phyloP scores from a whole-genome alignment of 1,284 basidiomycete species.

The Leucocoprinus gongylophorus region DNA sequence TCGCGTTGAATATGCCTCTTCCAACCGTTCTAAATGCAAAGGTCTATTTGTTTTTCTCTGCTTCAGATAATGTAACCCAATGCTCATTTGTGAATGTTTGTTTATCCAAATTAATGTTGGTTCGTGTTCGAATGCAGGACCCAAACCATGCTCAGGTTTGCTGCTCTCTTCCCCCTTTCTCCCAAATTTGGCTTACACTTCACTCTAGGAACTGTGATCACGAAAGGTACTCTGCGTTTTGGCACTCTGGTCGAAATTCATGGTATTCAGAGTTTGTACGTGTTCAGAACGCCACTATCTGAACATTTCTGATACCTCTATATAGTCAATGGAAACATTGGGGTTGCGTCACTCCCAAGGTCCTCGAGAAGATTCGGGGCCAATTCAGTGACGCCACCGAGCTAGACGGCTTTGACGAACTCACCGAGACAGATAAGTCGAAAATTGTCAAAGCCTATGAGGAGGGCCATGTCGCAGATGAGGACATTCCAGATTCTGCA shows the following conservation, averaged over 20 bases:
- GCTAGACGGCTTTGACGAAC: conserved; percentile 66
- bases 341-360: conserved; percentile 69
- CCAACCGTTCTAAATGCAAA: conserved; percentile 74
- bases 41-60: conserved; percentile 42
- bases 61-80: conserved; percentile 17
- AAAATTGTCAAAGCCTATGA: conserved; percentile 65
- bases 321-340: conserved; percentile 72
- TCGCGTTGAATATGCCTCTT: conserved; percentile 69
- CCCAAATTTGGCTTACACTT: conserved; percentile 7
- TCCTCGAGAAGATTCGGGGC: conserved; percentile 69
- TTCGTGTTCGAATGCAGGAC: conserved; percentile 42
- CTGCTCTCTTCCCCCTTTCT: conserved; percentile 11
- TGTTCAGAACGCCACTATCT: conserved; percentile 17
- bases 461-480: conserved; percentile 67
- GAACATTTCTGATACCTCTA: conserved; percentile 12
- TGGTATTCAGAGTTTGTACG: conserved; percentile 67
- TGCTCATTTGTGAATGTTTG: conserved; percentile 15
- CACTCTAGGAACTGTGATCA: conserved; percentile 57
- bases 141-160: conserved; percentile 58
- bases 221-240: conserved; percentile 67
- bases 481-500: conserved; percentile 63
- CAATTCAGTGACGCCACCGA: conserved; percentile 53
- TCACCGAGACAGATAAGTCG: conserved; percentile 57
- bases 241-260: conserved; percentile 73
- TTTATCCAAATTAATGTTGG: conserved; percentile 12